Percentiles rank a stretch among this genome's conserved stretches.
These are phyloP conservation scores for Dionaea muscipula DNA, from an alignment of 179 eudicot species.

Conservation along the genomic window DNA sequence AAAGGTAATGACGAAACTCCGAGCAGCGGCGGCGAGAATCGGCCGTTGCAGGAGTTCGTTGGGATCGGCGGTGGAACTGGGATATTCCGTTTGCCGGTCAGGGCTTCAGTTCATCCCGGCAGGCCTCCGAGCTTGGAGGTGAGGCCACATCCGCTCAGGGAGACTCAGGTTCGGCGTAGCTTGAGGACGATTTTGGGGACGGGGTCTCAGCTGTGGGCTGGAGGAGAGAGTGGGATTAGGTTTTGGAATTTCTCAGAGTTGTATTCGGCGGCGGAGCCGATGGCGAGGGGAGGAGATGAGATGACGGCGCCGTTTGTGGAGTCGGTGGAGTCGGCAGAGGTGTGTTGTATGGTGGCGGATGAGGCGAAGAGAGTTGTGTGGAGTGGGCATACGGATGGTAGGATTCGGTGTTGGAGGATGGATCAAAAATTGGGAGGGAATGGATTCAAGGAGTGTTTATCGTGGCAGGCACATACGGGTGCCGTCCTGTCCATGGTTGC, in stretches of 20 bases:
- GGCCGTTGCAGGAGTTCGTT: slow-evolving; percentile 39
- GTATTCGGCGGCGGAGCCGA: slow-evolving; percentile 19
- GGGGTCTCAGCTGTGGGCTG: slow-evolving; percentile 59
- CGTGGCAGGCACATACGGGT: slow-evolving; percentile 80
- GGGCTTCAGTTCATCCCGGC: slow-evolving; percentile 30
- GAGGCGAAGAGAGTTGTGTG: slow-evolving; percentile 52
- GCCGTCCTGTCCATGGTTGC: slow-evolving; percentile 60
- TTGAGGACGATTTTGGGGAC: slow-evolving; percentile 34
- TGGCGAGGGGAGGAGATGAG: slow-evolving; percentile 32
- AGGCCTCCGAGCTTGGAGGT: slow-evolving; percentile 52
- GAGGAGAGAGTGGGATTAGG: slow-evolving; percentile 57
- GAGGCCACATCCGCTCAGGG: slow-evolving; percentile 49
- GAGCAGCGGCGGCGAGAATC: slow-evolving; percentile 5
- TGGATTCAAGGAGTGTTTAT: slow-evolving; percentile 46
- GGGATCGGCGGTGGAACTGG: slow-evolving; percentile 37
- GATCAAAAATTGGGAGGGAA: slow-evolving; percentile 15
- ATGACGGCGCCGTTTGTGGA: slow-evolving; percentile 42
- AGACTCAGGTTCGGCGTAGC: slow-evolving; percentile 38
- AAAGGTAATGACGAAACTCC: slow-evolving; percentile 8
- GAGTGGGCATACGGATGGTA: slow-evolving; percentile 84
- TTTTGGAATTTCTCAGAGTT: slow-evolving; percentile 49
- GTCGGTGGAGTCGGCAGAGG: slow-evolving; percentile 29
- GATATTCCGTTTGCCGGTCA: slow-evolving; percentile 32
- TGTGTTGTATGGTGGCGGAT: slow-evolving; percentile 50
- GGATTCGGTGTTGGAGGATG: slow-evolving; percentile 75